A percentile compares a stretch with the other conserved stretches of the same genome.
phyloP scores from a whole-genome alignment of 805 yeast species.

The Kazachstania kunashirensis region DNA sequence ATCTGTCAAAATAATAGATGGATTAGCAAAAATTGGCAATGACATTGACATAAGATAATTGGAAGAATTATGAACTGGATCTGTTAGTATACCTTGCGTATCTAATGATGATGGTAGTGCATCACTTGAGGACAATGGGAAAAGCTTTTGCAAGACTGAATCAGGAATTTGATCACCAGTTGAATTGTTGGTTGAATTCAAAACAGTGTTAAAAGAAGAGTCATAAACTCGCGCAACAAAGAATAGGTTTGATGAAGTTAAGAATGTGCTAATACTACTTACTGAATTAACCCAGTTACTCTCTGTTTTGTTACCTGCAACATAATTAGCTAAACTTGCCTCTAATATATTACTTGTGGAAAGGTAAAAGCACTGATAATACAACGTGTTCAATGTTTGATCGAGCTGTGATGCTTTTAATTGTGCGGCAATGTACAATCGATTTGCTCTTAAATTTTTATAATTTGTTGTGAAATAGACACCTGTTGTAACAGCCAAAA shows the following conservation, averaged over 20 bases:
- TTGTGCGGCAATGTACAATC: conserved; percentile 69
- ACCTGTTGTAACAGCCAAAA: conserved; percentile 67
- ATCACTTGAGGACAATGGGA: conserved; percentile 41
- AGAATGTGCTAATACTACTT: conserved; percentile 46
- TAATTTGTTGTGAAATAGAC: conserved; percentile 60
- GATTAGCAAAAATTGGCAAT: conserved; percentile 61
- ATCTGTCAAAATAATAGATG: conserved; percentile 53
- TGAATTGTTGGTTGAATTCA: conserved; percentile 34
- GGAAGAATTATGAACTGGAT: conserved; percentile 47
- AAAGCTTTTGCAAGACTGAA: conserved; percentile 31
- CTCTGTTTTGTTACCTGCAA: conserved; percentile 61
- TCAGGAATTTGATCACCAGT: conserved; percentile 30
- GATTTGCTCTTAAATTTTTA: conserved; percentile 53
- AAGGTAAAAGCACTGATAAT: conserved; percentile 61
- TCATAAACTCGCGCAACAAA: conserved; percentile 62
- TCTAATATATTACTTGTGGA: conserved; percentile 53
- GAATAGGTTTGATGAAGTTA: conserved; percentile 54
- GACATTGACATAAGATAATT: conserved; percentile 63
- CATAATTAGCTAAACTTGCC: conserved; percentile 47
- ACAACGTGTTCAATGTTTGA: conserved; percentile 53
- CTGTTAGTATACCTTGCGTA: conserved; percentile 45
- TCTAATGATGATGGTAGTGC: conserved; percentile 38
- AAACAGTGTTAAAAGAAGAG: conserved; percentile 40
- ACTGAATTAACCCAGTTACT: conserved; percentile 39
- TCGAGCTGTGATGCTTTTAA: conserved; percentile 70